phyloP scores from a whole-genome alignment of 345 rosid genomes.

The Boechera retrofracta region DNA sequence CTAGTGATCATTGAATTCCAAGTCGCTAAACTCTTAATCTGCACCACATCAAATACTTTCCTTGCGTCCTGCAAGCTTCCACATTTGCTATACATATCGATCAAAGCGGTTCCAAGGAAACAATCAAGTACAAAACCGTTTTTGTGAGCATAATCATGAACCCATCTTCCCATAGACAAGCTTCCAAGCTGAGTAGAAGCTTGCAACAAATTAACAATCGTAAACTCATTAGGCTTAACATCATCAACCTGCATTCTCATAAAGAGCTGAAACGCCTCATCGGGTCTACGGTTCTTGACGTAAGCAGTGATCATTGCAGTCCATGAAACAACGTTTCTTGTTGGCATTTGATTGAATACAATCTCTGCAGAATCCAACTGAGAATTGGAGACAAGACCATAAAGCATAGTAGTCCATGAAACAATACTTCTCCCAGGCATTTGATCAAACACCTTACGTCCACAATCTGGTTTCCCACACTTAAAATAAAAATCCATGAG shows the following conservation, averaged over 20 bases:
- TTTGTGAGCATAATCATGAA: conserved; percentile 65
- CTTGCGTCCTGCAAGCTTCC: conserved; percentile 62
- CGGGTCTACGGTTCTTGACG: conserved; percentile 52
- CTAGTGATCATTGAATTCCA: conserved; percentile 87
- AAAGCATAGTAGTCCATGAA: conserved; percentile 73
- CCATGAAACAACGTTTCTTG: conserved; percentile 73
- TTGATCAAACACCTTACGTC: conserved; percentile 58
- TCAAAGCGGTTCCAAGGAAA: conserved; percentile 67
- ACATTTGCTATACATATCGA: conserved; percentile 53
- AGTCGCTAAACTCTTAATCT: conserved; percentile 62
- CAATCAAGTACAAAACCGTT: conserved; percentile 57
- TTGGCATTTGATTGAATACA: conserved; percentile 62
- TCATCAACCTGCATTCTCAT: conserved; percentile 59
- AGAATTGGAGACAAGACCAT: conserved; percentile 62
- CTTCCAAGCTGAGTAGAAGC: conserved; percentile 60
- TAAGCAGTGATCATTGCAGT: conserved; percentile 72
- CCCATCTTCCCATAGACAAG: conserved; percentile 61
- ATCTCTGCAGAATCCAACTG: conserved; percentile 55
- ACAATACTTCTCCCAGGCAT: conserved; percentile 61
- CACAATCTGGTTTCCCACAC: conserved; percentile 52
- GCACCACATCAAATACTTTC: conserved; percentile 59
- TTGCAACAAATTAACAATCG: conserved; percentile 62
- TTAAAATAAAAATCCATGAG: conserved; percentile 72
- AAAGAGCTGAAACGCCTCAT: conserved; percentile 67
- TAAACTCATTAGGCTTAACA: conserved; percentile 68